Conservation (phyloP, 495 filamentous ascomycete species). For the Lophiostoma macrostomum region DNA sequence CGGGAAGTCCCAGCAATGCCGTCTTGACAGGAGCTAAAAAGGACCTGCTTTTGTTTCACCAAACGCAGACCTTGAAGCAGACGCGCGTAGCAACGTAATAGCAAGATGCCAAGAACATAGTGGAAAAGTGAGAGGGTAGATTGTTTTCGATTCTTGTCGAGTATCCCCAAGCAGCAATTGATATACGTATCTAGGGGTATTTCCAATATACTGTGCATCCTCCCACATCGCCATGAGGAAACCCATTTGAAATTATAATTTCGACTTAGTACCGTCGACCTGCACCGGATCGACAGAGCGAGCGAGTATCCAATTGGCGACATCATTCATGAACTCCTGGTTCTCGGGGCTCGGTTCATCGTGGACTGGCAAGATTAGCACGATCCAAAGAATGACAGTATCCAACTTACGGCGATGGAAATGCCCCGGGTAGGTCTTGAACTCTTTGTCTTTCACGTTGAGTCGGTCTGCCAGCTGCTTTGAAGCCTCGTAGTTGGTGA, state of each 20-base stretch:
- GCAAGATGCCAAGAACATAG: too few species aligned
- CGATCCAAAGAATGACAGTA: not conserved
- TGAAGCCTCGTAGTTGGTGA: constrained; percentile 60
- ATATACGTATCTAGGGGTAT: not conserved
- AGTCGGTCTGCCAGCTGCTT: constrained; percentile 58
- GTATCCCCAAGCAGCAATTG: not conserved
- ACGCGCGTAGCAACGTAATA: too few species aligned
- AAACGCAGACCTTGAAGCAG: not conserved
- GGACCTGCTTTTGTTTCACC: not conserved
- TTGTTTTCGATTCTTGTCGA: too few species aligned
- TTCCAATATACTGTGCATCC: not conserved
- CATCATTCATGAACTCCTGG: constrained; percentile 63
- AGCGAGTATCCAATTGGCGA: constrained; percentile 70
- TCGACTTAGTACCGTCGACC: constrained; percentile 24
- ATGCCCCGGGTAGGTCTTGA: constrained; percentile 72
- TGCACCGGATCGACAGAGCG: constrained; percentile 34
- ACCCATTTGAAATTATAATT: too few species aligned
- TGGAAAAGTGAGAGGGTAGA: too few species aligned
- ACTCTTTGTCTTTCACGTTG: constrained; percentile 60
- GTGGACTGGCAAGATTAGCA: constrained; percentile 51
- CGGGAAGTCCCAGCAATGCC: too few species aligned
- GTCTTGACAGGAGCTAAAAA: too few species aligned
- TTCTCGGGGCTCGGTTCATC: constrained; percentile 62
- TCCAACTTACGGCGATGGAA: constrained; percentile 61
- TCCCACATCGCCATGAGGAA: not conserved